Evolutionary conservation across 257 asterid species (phyloP).

Genomic region (Solanum rostratum): DNA sequence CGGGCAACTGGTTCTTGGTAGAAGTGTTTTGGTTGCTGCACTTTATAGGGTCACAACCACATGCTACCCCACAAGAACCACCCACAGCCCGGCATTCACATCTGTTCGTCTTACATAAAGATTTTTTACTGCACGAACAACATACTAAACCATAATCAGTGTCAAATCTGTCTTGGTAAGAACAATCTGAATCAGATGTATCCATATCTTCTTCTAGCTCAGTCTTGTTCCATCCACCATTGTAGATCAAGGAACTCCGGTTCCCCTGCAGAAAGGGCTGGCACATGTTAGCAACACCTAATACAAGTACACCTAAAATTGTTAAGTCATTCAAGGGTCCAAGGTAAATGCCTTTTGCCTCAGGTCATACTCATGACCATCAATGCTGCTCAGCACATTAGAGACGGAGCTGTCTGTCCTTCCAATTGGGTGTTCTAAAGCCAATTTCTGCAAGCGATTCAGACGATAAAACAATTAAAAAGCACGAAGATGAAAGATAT

Average conservation of each 20-base stretch:
- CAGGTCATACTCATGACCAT: constrained; percentile 56
- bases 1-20: not conserved
- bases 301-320: not conserved
- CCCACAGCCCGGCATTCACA: constrained; percentile 76
- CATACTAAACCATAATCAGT: constrained; percentile 27
- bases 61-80: constrained; percentile 38
- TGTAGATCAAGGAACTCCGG: constrained; percentile 37
- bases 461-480: not conserved
- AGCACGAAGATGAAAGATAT: not conserved
- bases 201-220: constrained; percentile 74
- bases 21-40: constrained; percentile 50
- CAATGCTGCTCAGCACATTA: constrained; percentile 11
- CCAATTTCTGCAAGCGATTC: constrained; percentile 33
- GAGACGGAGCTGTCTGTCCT: constrained; percentile 12
- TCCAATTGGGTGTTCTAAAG: constrained; percentile 35
- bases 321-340: not conserved
- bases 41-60: constrained; percentile 43
- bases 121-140: constrained; percentile 61
- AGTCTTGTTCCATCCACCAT: constrained; percentile 15
- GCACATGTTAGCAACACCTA: not conserved
- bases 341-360: constrained; percentile 50
- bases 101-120: constrained; percentile 61
- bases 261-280: constrained; percentile 25
- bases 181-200: constrained; percentile 43
- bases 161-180: constrained; percentile 18